Evolutionary conservation across 2,329 filamentous ascomycete species (phyloP).

Genomic region (Pseudonectria buxi): DNA sequence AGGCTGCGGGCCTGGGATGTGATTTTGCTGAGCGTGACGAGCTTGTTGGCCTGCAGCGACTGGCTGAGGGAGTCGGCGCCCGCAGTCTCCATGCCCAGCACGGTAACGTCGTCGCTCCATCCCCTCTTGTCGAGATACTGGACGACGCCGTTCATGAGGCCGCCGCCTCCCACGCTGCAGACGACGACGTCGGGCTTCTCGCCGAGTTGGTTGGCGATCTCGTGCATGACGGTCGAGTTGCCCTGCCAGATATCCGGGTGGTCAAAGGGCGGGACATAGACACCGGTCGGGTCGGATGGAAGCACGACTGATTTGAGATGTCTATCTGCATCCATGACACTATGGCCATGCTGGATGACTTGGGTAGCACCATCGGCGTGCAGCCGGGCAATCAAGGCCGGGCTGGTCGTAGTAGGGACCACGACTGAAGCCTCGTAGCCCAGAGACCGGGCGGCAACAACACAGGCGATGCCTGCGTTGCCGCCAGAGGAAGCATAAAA

Average conservation of each 20-base stretch:
- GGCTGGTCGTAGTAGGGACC: slow-evolving; percentile 58
- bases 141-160: slow-evolving; percentile 68
- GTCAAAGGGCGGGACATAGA: slow-evolving; percentile 63
- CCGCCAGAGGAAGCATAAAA: slow-evolving; percentile 72
- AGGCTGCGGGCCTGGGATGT: slow-evolving; percentile 66
- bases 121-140: slow-evolving; percentile 44
- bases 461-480: slow-evolving; percentile 74
- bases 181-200: slow-evolving; percentile 61
- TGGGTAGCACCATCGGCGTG: slow-evolving; percentile 52
- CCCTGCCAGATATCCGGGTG: slow-evolving; percentile 61
- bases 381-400: slow-evolving; percentile 63
- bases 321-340: slow-evolving; percentile 62
- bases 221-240: slow-evolving; percentile 48
- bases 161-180: slow-evolving; percentile 74
- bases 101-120: slow-evolving; percentile 27
- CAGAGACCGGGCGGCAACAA: slow-evolving; percentile 60
- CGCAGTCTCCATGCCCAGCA: slow-evolving; percentile 66
- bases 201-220: slow-evolving; percentile 41
- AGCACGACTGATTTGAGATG: slow-evolving; percentile 52
- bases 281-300: slow-evolving; percentile 29
- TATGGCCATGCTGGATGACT: slow-evolving; percentile 59
- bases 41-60: slow-evolving; percentile 44
- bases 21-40: slow-evolving; percentile 60
- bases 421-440: slow-evolving; percentile 62
- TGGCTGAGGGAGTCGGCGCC: slow-evolving; percentile 62